phyloP scores from a whole-genome alignment of 768 basidiomycete genomes.

The Termitomyces heimii region DNA sequence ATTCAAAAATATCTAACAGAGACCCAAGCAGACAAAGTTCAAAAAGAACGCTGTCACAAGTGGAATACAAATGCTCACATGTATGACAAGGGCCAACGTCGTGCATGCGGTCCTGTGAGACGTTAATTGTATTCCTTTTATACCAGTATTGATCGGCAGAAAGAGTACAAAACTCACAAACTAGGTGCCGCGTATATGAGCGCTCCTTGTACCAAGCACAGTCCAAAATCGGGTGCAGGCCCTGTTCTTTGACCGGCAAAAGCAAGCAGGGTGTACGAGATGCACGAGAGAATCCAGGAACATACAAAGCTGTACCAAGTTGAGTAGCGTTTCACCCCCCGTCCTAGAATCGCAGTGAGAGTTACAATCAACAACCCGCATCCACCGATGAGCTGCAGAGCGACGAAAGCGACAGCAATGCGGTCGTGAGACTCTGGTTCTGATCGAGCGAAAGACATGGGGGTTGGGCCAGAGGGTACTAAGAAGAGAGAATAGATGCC shows the following conservation, averaged over 20 bases:
- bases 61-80: slow-evolving; percentile 14
- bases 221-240: slow-evolving; percentile 14
- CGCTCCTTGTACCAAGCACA: slow-evolving; percentile 23
- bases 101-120: slow-evolving; percentile 20
- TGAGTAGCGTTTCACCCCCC: slow-evolving; percentile 22
- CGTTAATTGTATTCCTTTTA: neutral
- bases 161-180: slow-evolving; percentile 17
- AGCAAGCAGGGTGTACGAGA: slow-evolving; percentile 25
- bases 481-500: neutral
- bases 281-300: slow-evolving; percentile 23
- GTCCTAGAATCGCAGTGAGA: slow-evolving; percentile 20
- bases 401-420: slow-evolving; percentile 21
- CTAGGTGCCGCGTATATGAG: slow-evolving; percentile 26
- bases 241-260: slow-evolving; percentile 24
- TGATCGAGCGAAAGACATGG: slow-evolving; percentile 1
- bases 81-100: slow-evolving; percentile 23
- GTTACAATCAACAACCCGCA: slow-evolving; percentile 19
- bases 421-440: slow-evolving; percentile 5
- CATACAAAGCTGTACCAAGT: slow-evolving; percentile 27
- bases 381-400: slow-evolving; percentile 21
- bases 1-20: slow-evolving; percentile 21
- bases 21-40: neutral
- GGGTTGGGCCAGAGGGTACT: neutral
- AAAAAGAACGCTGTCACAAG: neutral
- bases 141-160: neutral